phyloP scores from a whole-genome alignment of 129 eudicot genomes.

The Tanacetum coccineum region DNA sequence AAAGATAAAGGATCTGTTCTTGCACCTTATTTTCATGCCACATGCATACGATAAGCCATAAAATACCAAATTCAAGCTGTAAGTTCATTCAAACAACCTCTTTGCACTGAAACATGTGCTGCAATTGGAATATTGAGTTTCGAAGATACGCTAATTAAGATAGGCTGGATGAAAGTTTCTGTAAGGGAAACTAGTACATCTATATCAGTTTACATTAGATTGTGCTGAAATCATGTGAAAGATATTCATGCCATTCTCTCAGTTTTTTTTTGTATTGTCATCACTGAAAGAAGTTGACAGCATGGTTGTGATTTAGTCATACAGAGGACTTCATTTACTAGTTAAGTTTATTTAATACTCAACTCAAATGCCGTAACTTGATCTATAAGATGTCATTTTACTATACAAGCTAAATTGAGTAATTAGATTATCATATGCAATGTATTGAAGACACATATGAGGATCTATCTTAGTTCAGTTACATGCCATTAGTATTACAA shows the following conservation, averaged over 20 bases:
- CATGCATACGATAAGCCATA: not conserved
- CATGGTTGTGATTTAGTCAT: not conserved
- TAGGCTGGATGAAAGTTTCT: not conserved
- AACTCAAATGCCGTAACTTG: not conserved
- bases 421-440: conserved; percentile 7
- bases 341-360: conserved; percentile 8
- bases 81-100: not conserved
- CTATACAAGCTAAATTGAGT: conserved; percentile 2
- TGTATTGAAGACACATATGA: not conserved
- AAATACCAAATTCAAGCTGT: conserved; percentile 1
- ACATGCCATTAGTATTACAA: too few relatives aligned
- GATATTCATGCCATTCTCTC: not conserved
- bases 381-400: not conserved
- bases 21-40: conserved; percentile 4
- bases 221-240: conserved; percentile 7
- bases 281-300: not conserved
- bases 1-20: not conserved
- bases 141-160: not conserved
- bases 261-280: not conserved
- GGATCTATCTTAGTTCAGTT: conserved; percentile 1
- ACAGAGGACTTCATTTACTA: conserved; percentile 15
- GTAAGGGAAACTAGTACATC: not conserved
- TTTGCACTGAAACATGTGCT: not conserved
- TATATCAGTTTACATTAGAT: conserved; percentile 5
- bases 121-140: not conserved